These are phyloP conservation scores for Fusarium fujikuroi DNA, from an alignment of 2,329 filamentous ascomycete species.

Conservation along the genomic window DNA sequence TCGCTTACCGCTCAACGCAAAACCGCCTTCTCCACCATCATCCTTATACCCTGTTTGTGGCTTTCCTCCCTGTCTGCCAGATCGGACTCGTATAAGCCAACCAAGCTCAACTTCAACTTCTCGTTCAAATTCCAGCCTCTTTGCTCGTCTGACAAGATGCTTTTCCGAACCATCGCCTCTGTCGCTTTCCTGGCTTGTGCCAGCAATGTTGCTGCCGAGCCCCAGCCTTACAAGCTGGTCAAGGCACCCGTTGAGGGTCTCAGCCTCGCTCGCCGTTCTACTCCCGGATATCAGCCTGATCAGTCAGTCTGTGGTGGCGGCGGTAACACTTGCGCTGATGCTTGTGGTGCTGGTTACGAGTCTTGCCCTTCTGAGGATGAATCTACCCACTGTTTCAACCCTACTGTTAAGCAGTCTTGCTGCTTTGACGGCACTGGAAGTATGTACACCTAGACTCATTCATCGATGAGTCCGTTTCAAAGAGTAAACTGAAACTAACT, in stretches of 20 bases:
- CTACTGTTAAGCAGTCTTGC: slow-evolving; percentile 62
- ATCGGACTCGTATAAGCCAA: slow-evolving; percentile 26
- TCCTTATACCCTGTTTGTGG: slow-evolving; percentile 36
- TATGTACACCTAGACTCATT: slow-evolving; percentile 50
- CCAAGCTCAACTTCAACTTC: slow-evolving; percentile 12
- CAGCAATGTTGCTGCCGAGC: slow-evolving; percentile 45
- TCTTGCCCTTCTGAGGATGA: slow-evolving; percentile 62
- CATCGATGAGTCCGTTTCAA: neutral
- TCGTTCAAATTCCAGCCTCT: slow-evolving; percentile 5
- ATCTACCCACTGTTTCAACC: slow-evolving; percentile 69
- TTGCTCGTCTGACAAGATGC: slow-evolving; percentile 46
- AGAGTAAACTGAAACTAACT: slow-evolving; percentile 22
- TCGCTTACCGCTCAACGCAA: slow-evolving; percentile 21
- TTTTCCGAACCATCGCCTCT: slow-evolving; percentile 48
- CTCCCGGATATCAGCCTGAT: slow-evolving; percentile 61
- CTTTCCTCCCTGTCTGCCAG: slow-evolving; percentile 35
- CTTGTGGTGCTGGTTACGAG: slow-evolving; percentile 62
- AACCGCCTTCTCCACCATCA: slow-evolving; percentile 31
- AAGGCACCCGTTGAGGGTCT: slow-evolving; percentile 52
- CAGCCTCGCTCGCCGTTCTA: slow-evolving; percentile 57
- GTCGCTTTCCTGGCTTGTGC: slow-evolving; percentile 51
- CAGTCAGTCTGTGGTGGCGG: slow-evolving; percentile 57
- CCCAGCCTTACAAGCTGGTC: slow-evolving; percentile 53
- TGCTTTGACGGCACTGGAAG: slow-evolving; percentile 67
- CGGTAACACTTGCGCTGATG: slow-evolving; percentile 64